A percentile compares a stretch with the other conserved stretches of the same genome.
Evolutionary conservation across 2,329 filamentous ascomycete genomes (phyloP).

Genomic region (Zasmidium angulare): DNA sequence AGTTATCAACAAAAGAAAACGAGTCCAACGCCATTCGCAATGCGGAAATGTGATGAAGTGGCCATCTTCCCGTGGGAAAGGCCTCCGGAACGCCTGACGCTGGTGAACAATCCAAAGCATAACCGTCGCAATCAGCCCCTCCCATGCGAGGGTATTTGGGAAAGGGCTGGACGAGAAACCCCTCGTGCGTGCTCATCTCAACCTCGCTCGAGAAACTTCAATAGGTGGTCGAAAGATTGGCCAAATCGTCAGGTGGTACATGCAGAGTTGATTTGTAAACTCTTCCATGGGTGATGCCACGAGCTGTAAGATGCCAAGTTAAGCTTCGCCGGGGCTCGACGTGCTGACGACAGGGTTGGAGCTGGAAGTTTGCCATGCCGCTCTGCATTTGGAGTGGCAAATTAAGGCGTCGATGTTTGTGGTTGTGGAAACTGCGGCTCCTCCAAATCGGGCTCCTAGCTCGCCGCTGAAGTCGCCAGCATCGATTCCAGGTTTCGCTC

Average conservation of each 20-base stretch:
- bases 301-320: not conserved
- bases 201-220: not conserved
- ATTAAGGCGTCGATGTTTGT: not conserved
- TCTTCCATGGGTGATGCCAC: not conserved
- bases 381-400: conserved; percentile 1
- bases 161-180: not conserved
- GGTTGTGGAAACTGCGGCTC: conserved; percentile 10
- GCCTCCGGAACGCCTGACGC: conserved; percentile 12
- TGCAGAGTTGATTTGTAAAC: not conserved
- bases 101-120: conserved; percentile 8
- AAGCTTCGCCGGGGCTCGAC: not conserved
- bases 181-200: not conserved
- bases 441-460: conserved; percentile 14
- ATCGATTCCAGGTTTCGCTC: conserved; percentile 58
- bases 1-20: not conserved
- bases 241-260: not conserved
- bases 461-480: conserved; percentile 28
- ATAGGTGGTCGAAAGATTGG: conserved; percentile 1
- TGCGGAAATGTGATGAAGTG: not conserved
- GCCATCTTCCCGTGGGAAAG: not conserved
- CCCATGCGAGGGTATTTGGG: conserved; percentile 13
- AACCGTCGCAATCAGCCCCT: conserved; percentile 2
- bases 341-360: not conserved
- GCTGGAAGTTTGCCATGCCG: not conserved
- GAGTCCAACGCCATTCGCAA: not conserved